Evolutionary conservation across 495 filamentous ascomycete species (phyloP), one percentile per base, ranked within the genome.

Genomic region (Neurospora pannonica): DNA sequence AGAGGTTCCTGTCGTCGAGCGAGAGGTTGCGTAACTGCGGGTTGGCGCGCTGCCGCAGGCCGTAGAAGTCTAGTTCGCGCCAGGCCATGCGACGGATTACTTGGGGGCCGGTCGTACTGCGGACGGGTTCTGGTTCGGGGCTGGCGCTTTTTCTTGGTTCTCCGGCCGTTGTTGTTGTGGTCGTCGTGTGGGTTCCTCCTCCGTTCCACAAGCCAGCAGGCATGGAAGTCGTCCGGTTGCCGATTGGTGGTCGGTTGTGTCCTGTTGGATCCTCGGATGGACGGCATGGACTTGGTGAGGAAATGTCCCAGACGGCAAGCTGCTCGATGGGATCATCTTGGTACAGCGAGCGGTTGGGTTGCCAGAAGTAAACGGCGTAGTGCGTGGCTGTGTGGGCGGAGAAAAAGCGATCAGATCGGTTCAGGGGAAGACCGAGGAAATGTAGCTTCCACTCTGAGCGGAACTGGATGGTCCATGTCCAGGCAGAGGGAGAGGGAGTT

Each of bases 361-460:
- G 90, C 89, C 90, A 92, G 31, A 89, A 83, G 78, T 92, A 93
- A 4, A 91, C 84, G 38, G 87, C 89, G 77, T 92, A 93, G 74
- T 92, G 88, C 0, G 85, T 88, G 13, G 86, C 75, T 39, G 82
- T 91, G 77, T 93, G 91, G 2, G 87, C 78, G 1, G 90, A 91
- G 81, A 88, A 91, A 83, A 92, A 92, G 6, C 90, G 87, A 74
- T 92, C 88, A 60, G 84, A 79, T 24, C 85, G 83, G 77, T 88
- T 89, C 10, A 92, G 76, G 5, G 90, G 88, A 37, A 91, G 85
- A 7, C 89, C 90, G 5, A 89, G 82, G 71, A 88, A 88, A 81
- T 90, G 88, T 11, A 92, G 87, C 76, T 90, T 90, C 88, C 89
- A 93, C 77, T 93, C 90, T 74, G 89, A 91, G n/a, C 90, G 88